These are phyloP conservation scores for Agaricales sp. DNA, from an alignment of 1,284 basidiomycete species.

Conservation along the genomic window DNA sequence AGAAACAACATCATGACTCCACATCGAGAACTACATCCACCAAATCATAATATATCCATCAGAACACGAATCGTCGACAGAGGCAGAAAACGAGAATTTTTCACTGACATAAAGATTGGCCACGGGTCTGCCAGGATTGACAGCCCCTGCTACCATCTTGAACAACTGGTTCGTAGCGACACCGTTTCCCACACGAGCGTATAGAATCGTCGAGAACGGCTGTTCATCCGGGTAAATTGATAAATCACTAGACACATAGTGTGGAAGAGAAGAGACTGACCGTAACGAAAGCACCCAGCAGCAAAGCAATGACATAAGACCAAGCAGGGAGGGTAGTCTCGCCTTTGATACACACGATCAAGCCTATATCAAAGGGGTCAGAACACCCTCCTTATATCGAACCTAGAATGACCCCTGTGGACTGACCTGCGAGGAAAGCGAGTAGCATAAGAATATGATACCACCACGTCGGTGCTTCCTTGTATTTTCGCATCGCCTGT, in stretches of 20 bases:
- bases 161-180: constrained; percentile 48
- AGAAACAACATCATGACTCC: constrained; percentile 47
- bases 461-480: constrained; percentile 46
- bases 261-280: constrained; percentile 14
- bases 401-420: too few species aligned
- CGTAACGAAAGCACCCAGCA: constrained; percentile 28
- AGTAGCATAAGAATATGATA: constrained; percentile 37
- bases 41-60: background rate
- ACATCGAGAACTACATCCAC: constrained; percentile 44
- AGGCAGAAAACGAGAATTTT: background rate
- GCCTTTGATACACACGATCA: constrained; percentile 46
- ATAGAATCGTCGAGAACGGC: constrained; percentile 29
- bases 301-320: constrained; percentile 41
- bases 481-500: constrained; percentile 37
- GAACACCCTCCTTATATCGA: too few species aligned
- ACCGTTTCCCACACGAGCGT: constrained; percentile 47
- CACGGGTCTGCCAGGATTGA: constrained; percentile 53
- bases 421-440: constrained; percentile 40
- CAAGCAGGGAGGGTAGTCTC: constrained; percentile 56
- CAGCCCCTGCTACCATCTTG: constrained; percentile 57
- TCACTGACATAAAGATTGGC: constrained; percentile 52
- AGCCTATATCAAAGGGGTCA: constrained; percentile 23
- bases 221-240: background rate
- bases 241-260: background rate
- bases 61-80: background rate